These are phyloP conservation scores for Pseudofabraea citricarpa DNA, from an alignment of 2,329 filamentous ascomycete genomes.

Conservation along the genomic window DNA sequence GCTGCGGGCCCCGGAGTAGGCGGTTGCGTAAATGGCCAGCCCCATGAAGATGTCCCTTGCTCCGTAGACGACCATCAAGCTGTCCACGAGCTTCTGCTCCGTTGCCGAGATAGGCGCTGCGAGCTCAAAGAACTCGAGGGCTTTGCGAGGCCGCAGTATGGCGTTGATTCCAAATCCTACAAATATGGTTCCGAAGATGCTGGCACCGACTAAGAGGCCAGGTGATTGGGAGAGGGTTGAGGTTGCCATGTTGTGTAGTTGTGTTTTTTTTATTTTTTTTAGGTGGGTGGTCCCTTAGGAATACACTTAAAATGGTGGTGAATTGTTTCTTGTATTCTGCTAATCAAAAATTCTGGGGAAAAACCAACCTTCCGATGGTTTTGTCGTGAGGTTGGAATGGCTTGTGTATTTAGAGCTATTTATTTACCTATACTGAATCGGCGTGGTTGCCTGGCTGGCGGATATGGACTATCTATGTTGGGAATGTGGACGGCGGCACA, in stretches of 20 bases:
- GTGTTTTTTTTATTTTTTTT: too few species aligned
- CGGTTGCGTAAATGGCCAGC: conserved; percentile 30
- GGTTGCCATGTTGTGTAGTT: not conserved
- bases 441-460: too few species aligned
- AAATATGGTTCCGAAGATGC: conserved; percentile 8
- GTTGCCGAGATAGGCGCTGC: conserved; percentile 16
- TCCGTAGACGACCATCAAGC: conserved; percentile 41
- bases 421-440: too few species aligned
- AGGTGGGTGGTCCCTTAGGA: too few species aligned
- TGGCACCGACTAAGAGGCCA: conserved; percentile 4
- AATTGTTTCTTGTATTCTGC: too few species aligned
- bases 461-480: too few species aligned
- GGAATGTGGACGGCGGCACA: too few species aligned
- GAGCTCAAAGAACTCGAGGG: conserved; percentile 34
- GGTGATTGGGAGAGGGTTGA: conserved; percentile 3
- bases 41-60: conserved; percentile 46
- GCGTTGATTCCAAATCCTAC: conserved; percentile 35
- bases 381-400: too few species aligned
- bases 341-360: too few species aligned
- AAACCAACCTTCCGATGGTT: too few species aligned
- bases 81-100: conserved; percentile 36
- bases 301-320: too few species aligned
- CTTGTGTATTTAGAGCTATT: too few species aligned
- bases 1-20: conserved; percentile 32
- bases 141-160: conserved; percentile 21